Evolutionary conservation across 805 yeast species (phyloP).

Genomic region (Priceomyces carsonii): DNA sequence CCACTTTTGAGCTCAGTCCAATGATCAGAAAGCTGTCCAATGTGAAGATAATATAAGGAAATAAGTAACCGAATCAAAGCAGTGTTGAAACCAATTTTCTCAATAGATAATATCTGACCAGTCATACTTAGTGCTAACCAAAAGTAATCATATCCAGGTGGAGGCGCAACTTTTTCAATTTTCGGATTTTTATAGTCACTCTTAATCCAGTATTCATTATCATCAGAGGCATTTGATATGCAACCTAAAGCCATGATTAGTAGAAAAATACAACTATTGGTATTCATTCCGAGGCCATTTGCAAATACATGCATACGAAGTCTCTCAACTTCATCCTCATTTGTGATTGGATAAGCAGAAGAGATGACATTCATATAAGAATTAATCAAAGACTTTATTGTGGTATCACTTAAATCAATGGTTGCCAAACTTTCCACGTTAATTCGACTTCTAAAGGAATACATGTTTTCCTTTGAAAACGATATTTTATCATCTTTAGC

Average conservation of each 20-base stretch:
- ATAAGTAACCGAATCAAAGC: constrained; percentile 1
- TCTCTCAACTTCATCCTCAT: neutral
- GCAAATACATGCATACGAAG: neutral
- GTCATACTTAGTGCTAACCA: constrained; percentile 1
- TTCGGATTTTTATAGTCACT: neutral
- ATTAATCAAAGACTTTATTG: neutral
- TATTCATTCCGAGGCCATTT: constrained; percentile 1
- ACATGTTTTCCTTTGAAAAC: constrained; percentile 1
- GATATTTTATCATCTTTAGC: neutral
- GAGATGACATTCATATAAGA: constrained; percentile 3
- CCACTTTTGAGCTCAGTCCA: constrained; percentile 3
- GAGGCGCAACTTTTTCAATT: neutral
- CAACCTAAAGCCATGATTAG: constrained; percentile 2
- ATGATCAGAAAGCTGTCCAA: constrained; percentile 4
- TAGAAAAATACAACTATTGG: constrained; percentile 2
- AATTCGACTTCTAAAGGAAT: constrained; percentile 2
- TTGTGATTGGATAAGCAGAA: constrained; percentile 4
- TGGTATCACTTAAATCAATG: too few species aligned
- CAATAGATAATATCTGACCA: neutral
- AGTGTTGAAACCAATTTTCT: constrained; percentile 3
- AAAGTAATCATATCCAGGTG: constrained; percentile 4
- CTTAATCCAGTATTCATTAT: constrained; percentile 1
- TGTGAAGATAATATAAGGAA: constrained; percentile 3
- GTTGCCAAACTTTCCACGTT: constrained; percentile 1
- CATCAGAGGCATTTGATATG: neutral